phyloP scores from a whole-genome alignment of 148 eudicot genomes.

The Chenopodium suecicum region DNA sequence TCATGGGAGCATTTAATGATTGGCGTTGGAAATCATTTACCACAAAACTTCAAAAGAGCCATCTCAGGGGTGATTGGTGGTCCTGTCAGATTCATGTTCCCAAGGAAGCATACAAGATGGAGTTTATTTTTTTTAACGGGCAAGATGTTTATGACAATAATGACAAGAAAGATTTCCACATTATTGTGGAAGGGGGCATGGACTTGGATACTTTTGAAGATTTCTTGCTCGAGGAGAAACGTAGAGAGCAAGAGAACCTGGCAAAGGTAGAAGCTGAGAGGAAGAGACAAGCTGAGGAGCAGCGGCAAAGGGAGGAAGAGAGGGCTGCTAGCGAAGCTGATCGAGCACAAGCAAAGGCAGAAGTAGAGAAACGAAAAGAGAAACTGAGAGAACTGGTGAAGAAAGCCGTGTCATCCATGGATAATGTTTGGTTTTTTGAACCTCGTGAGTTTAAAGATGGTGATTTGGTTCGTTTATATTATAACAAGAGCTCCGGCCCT shows the following conservation, averaged over 20 bases:
- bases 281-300: slow-evolving; percentile 74
- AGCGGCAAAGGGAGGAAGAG: slow-evolving; percentile 69
- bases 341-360: slow-evolving; percentile 74
- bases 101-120: slow-evolving; percentile 75
- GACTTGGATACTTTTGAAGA: slow-evolving; percentile 66
- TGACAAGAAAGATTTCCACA: slow-evolving; percentile 72
- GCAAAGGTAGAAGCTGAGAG: slow-evolving; percentile 72
- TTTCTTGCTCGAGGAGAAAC: slow-evolving; percentile 91
- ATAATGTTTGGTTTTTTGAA: slow-evolving; percentile 67
- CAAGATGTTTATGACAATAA: slow-evolving; percentile 89
- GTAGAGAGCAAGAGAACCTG: slow-evolving; percentile 70
- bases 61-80: slow-evolving; percentile 95
- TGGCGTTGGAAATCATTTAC: slow-evolving; percentile 95
- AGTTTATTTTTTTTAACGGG: slow-evolving; percentile 88
- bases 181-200: slow-evolving; percentile 76
- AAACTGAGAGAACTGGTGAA: slow-evolving; percentile 46
- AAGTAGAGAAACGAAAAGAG: slow-evolving; percentile 51
- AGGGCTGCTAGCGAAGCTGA: slow-evolving; percentile 77
- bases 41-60: slow-evolving; percentile 53
- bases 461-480: slow-evolving; percentile 64
- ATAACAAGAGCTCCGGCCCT: slow-evolving; percentile 81
- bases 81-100: slow-evolving; percentile 84
- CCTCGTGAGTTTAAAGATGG: slow-evolving; percentile 62
- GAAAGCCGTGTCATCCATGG: slow-evolving; percentile 43
- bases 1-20: slow-evolving; percentile 92